Base-by-base conservation (phyloP, 1,284 basidiomycete genomes). In the Apiotrichum montevideense region DNA sequence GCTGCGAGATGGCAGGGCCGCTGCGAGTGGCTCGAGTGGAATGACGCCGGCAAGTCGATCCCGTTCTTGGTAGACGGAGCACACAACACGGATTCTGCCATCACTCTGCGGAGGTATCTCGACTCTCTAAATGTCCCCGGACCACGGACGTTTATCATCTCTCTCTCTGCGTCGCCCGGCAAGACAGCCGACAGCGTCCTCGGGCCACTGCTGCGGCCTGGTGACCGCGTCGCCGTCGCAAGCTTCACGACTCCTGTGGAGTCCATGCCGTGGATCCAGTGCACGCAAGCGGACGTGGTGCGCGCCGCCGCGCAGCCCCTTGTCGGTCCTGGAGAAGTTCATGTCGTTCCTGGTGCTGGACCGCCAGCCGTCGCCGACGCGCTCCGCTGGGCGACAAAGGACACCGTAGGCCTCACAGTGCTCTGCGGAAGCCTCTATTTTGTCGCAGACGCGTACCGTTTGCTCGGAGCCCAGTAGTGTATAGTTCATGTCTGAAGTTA, bases 351-450 rank as follows among this genome's bases (percentile, higher is more conserved):
- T 9, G 57, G 57, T 5, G 39, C 44, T 8, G 63, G 65, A 2
- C 53, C 57, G 6, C 52, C 55, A n/a, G 64, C 61, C 2, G 57
- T 74, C 41, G 56, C 58, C 41, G 55, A 56, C 29, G 65, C 63
- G 5, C 35, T 74, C 35, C 44, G 63, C 32, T 59, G 63, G 55
- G 69, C 68, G 7, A 66, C 70, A 50, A 65, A 57, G 66, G 73
- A 56, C 54, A 78, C 61, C 52, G 69, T 68, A 10, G 54, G 55
- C 2, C 66, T 88, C 57, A 80, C 86, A 0, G 81, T 93, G 6
- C 70, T 94, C 1, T 87, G 89, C n/a, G 92, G 92, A 32, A 96
- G 92, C 73, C 71, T 95, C 66, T 96, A 95, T 75, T 81, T 94
- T 46, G 87, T 91, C 3, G 90, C 90, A 14, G 92, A 95, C 77